These are phyloP conservation scores for Hyphodiscus hymeniophilus DNA, from an alignment of 495 filamentous ascomycete genomes.

Conservation along the genomic window DNA sequence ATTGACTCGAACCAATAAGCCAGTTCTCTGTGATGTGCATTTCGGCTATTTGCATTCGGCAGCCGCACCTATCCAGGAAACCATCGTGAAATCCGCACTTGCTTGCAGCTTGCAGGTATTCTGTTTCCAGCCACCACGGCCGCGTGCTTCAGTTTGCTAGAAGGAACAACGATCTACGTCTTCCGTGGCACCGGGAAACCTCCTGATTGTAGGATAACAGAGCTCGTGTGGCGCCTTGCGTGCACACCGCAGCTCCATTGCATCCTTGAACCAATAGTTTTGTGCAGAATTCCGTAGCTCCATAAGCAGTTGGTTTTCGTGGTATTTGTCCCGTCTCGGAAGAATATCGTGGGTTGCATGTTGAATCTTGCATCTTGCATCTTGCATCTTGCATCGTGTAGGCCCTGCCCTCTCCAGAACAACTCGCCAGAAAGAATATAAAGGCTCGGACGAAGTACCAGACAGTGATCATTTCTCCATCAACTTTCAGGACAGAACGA, in stretches of 20 bases:
- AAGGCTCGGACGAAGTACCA: background rate
- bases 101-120: too few species aligned
- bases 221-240: background rate
- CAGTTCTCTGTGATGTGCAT: background rate
- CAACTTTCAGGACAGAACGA: background rate
- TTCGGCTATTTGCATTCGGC: background rate
- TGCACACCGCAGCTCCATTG: background rate
- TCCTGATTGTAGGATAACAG: background rate
- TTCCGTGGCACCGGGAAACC: background rate
- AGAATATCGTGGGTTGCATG: background rate
- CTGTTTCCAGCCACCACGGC: background rate
- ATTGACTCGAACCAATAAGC: background rate
- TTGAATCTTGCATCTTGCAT: too few species aligned
- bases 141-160: background rate
- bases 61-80: background rate
- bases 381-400: too few species aligned
- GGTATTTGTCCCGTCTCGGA: background rate
- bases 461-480: background rate
- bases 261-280: background rate
- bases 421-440: constrained; percentile 3
- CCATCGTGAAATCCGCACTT: background rate
- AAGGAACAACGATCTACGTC: background rate
- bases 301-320: background rate
- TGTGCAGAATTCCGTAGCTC: background rate
- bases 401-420: background rate